A percentile compares a stretch with the other conserved stretches of the same genome.
Evolutionary conservation across 2,329 filamentous ascomycete genomes (phyloP).

Genomic region (Neocucurbitaria cava): DNA sequence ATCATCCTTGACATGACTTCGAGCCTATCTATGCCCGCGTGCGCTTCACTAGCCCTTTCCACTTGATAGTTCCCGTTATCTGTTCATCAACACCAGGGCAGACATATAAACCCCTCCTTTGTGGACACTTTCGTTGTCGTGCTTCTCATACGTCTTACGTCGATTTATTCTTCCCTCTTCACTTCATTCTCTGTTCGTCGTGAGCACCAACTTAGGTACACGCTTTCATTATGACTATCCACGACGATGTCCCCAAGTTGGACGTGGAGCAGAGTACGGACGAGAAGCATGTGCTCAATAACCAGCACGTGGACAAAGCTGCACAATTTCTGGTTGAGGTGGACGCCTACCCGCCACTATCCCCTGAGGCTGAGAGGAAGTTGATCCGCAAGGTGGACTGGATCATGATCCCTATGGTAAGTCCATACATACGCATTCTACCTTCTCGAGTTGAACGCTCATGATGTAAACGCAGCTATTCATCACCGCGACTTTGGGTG

Average conservation of each 20-base stretch:
- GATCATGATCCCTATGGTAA: slow-evolving; percentile 8
- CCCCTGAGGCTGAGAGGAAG: neutral
- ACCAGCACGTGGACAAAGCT: neutral
- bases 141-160: neutral
- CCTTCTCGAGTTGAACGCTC: neutral
- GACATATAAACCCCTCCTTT: neutral
- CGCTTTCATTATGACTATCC: neutral
- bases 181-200: neutral
- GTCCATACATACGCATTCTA: neutral
- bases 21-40: neutral
- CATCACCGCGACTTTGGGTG: slow-evolving; percentile 54
- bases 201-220: neutral
- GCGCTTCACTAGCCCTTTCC: neutral
- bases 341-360: neutral
- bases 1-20: neutral
- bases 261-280: neutral
- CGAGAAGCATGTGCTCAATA: neutral
- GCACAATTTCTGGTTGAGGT: neutral
- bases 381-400: neutral
- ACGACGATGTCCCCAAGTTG: neutral
- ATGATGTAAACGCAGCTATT: slow-evolving; percentile 1
- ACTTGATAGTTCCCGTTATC: neutral
- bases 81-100: neutral
- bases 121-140: neutral
- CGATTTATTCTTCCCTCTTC: neutral